Conservation (phyloP, 1,284 basidiomycete species). For the Thecaphora thlaspeos region DNA sequence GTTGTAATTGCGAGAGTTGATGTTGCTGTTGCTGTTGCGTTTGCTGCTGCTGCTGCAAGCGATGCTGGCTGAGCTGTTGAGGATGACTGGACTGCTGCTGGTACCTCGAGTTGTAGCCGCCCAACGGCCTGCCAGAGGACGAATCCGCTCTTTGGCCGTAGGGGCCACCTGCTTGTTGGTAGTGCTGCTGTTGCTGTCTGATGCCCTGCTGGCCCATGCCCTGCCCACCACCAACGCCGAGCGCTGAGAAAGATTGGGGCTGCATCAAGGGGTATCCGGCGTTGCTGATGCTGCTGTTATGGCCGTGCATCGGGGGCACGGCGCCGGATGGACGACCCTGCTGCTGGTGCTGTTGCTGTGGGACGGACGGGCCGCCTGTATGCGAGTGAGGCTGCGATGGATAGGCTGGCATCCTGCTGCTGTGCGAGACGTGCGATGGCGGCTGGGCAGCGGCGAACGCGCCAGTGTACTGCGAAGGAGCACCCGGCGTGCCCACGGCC, state of each 20-base stretch:
- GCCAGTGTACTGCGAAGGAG: conserved; percentile 55
- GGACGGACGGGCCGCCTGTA: conserved; percentile 3
- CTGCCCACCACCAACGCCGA: not conserved
- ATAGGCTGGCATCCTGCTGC: conserved; percentile 9
- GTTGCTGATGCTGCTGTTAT: too few species aligned
- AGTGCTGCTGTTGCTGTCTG: too few species aligned
- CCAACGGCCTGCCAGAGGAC: too few species aligned
- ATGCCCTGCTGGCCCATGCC: too few species aligned
- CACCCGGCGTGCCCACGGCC: conserved; percentile 37
- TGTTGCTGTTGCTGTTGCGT: not conserved
- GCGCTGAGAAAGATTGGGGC: not conserved
- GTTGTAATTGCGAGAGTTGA: not conserved
- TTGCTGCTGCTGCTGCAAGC: not conserved
- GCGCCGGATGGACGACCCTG: not conserved
- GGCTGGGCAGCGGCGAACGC: conserved; percentile 48
- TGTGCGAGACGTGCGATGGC: conserved; percentile 42
- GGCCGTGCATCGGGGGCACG: too few species aligned
- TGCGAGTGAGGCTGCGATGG: conserved; percentile 9
- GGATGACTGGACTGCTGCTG: too few species aligned
- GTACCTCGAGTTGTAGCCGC: too few species aligned
- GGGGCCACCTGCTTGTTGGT: too few species aligned
- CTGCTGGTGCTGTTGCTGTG: conserved; percentile 3
- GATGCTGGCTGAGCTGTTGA: too few species aligned
- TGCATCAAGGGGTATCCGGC: not conserved
- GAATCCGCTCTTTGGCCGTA: too few species aligned